These are phyloP conservation scores for Suillus plorans DNA, from an alignment of 768 basidiomycete species.

Conservation along the genomic window DNA sequence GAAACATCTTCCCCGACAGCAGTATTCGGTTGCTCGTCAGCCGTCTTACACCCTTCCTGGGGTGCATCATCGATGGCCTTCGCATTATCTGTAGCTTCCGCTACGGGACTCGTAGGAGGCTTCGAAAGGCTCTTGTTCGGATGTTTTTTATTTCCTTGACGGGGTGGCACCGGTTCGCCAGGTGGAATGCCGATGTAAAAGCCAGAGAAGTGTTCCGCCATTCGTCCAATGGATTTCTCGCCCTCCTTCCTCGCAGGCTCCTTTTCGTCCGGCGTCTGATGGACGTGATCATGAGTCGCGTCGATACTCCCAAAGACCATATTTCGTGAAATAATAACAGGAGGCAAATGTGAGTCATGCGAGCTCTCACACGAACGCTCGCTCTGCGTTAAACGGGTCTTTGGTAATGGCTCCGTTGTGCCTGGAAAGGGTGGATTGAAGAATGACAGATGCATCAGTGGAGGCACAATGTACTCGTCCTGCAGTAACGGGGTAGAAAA, in stretches of 20 bases:
- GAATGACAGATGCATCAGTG: not conserved
- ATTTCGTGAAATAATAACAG: constrained; percentile 18
- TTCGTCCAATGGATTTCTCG: constrained; percentile 17
- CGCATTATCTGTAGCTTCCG: not conserved
- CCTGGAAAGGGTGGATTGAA: not conserved
- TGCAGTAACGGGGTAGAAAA: constrained; percentile 7
- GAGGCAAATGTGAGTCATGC: not conserved
- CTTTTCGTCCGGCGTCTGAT: constrained; percentile 10
- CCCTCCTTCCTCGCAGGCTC: constrained; percentile 9
- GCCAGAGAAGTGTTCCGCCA: constrained; percentile 30
- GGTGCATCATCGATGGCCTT: constrained; percentile 2
- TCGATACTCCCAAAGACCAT: constrained; percentile 57
- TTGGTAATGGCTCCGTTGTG: not conserved
- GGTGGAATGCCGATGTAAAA: constrained; percentile 49
- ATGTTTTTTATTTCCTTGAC: constrained; percentile 26
- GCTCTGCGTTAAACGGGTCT: not conserved
- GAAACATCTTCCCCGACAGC: constrained; percentile 8
- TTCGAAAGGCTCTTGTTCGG: constrained; percentile 20
- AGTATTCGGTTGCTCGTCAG: not conserved
- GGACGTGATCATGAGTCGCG: constrained; percentile 5
- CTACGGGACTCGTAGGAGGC: not conserved
- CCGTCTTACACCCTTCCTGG: not conserved
- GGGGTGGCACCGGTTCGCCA: constrained; percentile 31
- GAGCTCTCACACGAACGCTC: not conserved
- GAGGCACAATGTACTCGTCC: constrained; percentile 1